Base-by-base conservation (phyloP, 352 stramenopile species). In the Pythium monospermum region DNA sequence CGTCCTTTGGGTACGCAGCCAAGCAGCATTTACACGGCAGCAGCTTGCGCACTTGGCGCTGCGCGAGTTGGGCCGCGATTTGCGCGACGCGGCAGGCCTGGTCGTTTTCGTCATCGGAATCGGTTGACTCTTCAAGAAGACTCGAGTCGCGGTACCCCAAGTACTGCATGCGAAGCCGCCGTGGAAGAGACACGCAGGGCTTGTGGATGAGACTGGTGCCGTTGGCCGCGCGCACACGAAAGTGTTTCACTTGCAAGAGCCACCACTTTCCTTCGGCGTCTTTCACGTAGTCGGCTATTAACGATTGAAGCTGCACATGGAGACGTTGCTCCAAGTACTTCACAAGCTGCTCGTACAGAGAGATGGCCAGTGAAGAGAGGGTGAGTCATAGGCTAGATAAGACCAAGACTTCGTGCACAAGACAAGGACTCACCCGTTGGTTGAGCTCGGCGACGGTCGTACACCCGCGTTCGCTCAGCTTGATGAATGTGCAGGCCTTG, bases 11-110 rank as follows among this genome's bases (percentile, higher is more conserved):
- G 55, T 93, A 87, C 26, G 71, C 66, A 11, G 76, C 76, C 16
- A 85, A 62, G 49, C 82, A 93, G 53, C 81, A 88, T 37, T 93
- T 93, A 64, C 82, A 93, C 51, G 85, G 79, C 4, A 75, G 53
- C 4, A 91, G 66, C 36, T 87, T 90, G 46, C 70, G 71, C 6
- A 90, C 75, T 39, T 90, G 74, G 21, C 74, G 72, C 32, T 87
- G 73, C 0, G 73, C 68, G 3, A 80, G 42, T 37, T 58, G 49
- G 18, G 63, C 61, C 22, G 53, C 53, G 7, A 59, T 33, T 22
- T 37, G 59, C 0, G 59, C 52, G 21, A 67, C 47, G 0, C 46
- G 40, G 0, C 35, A 37, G 15, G 63, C 43, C 0, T 44, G 23
- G 1, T 66, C 52, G 12, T 46, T 41, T 8, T 74, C 75, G 4